Evolutionary conservation across 108 stramenopile species (phyloP).

Genomic region (Skeletonema costatum): DNA sequence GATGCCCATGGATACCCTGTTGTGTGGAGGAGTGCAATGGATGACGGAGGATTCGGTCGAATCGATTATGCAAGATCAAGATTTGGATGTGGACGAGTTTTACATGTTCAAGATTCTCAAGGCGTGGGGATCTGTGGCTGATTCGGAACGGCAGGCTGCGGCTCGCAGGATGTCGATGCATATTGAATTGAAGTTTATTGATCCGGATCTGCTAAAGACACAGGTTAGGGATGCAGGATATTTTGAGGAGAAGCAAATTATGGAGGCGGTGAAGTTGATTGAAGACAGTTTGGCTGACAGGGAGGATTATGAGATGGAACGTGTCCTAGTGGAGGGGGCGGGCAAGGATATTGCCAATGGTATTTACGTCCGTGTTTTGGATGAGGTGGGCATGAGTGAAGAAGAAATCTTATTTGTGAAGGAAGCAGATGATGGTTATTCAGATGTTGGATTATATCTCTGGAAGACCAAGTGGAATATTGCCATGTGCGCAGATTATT

Average conservation of each 20-base stretch:
- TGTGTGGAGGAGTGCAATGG: constrained; percentile 60
- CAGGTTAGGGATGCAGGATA: constrained; percentile 51
- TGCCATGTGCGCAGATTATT: constrained; percentile 49
- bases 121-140: constrained; percentile 44
- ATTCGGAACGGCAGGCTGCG: constrained; percentile 12
- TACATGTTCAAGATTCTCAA: constrained; percentile 67
- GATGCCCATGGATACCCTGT: constrained; percentile 43
- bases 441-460: constrained; percentile 42
- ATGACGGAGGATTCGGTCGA: constrained; percentile 46
- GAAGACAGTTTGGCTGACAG: constrained; percentile 42
- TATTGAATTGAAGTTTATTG: constrained; percentile 60
- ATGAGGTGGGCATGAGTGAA: constrained; percentile 34
- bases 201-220: constrained; percentile 44
- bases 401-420: constrained; percentile 48
- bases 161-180: constrained; percentile 31
- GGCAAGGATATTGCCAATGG: constrained; percentile 53
- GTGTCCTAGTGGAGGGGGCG: constrained; percentile 69
- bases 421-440: constrained; percentile 45
- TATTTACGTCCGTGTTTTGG: constrained; percentile 56
- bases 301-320: constrained; percentile 50
- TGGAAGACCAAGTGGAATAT: constrained; percentile 38
- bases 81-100: constrained; percentile 64
- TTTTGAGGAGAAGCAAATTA: constrained; percentile 41
- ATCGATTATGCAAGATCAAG: constrained; percentile 45
- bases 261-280: constrained; percentile 47